Base-by-base conservation (phyloP, 2,329 filamentous ascomycete species). In the Grosmannia penicillata region DNA sequence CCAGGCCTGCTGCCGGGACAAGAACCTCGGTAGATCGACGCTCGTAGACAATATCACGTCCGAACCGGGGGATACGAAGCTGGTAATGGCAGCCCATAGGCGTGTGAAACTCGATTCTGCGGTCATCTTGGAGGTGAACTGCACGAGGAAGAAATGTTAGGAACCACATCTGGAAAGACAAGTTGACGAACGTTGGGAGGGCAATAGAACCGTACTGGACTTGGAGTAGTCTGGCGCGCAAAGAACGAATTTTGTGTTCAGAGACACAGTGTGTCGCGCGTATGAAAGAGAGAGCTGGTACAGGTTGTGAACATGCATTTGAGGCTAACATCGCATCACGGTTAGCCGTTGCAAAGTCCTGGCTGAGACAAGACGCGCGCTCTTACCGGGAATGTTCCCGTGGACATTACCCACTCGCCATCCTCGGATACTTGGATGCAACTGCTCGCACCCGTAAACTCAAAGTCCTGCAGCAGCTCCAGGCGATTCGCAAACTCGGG, bases 381-480 rank as follows among this genome's bases (percentile, higher is more conserved):
- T 44, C 45, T 28, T 47, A 52, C 48, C 57, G 68, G 74, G 57
- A 75, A 79, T 38, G 74, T 78, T 63, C 85, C 86, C 37, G 87
- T 93, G 52, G 83, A 93, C 83, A 95, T 91, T 29, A 91, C 76
- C 87, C 91, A 98, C 55, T 96, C 80, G 35, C 89, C 89, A 72
- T 98, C 91, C 42, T 94, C 87, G 50, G 84, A 94, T 45, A 91
- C 75, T 36, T 85, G 75, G 45, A 98, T 75, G 55, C 89, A 95
- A 48, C 79, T 75, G 54, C 86, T 94, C 29, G 93, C 51, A 36
- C 56, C 55, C 21, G 95, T 87, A 52, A 98, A 96, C 54, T 93
- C 87, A 57, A 98, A 98, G 55, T 98, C 91, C 53, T 98, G 91
- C 27, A 98, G 71, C 41, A 98, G 68, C 59, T 98, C 91, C 49